Conservation (phyloP, 345 rosid genomes). For the Hevea brasiliensis region DNA sequence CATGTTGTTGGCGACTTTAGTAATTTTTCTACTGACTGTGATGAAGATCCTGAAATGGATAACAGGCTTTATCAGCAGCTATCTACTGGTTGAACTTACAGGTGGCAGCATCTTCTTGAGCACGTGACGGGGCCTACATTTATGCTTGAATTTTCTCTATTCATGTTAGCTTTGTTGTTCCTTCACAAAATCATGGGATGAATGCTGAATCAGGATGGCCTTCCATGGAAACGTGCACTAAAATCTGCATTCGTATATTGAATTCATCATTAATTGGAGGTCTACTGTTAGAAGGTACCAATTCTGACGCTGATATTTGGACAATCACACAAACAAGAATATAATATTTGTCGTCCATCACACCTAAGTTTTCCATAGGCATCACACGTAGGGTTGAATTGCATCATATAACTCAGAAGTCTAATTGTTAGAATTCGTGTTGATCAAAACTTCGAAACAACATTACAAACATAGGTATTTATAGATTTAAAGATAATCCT, state of each 20-base stretch:
- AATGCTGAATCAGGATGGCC: slow-evolving; percentile 20
- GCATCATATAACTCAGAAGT: too few relatives aligned
- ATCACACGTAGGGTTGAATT: too few relatives aligned
- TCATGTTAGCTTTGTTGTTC: slow-evolving; percentile 61
- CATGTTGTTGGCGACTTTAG: slow-evolving; percentile 18
- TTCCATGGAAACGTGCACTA: not conserved
- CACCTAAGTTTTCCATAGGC: too few relatives aligned
- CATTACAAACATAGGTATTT: too few relatives aligned
- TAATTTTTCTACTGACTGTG: slow-evolving; percentile 39
- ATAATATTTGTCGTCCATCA: too few relatives aligned
- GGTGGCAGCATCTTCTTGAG: slow-evolving; percentile 62
- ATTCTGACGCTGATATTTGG: not conserved
- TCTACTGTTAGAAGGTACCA: slow-evolving; percentile 3
- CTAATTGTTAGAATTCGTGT: too few relatives aligned
- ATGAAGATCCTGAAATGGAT: slow-evolving; percentile 76
- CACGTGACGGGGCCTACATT: slow-evolving; percentile 42
- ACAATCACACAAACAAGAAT: too few relatives aligned
- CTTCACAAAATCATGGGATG: slow-evolving; percentile 47
- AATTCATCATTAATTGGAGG: not conserved
- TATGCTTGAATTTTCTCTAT: slow-evolving; percentile 53
- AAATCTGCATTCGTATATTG: not conserved
- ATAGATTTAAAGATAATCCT: too few relatives aligned
- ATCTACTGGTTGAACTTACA: slow-evolving; percentile 99
- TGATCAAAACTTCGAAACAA: too few relatives aligned
- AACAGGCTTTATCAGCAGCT: slow-evolving; percentile 95